phyloP scores from a whole-genome alignment of 805 yeast species.

The Saturnispora halmiae region DNA sequence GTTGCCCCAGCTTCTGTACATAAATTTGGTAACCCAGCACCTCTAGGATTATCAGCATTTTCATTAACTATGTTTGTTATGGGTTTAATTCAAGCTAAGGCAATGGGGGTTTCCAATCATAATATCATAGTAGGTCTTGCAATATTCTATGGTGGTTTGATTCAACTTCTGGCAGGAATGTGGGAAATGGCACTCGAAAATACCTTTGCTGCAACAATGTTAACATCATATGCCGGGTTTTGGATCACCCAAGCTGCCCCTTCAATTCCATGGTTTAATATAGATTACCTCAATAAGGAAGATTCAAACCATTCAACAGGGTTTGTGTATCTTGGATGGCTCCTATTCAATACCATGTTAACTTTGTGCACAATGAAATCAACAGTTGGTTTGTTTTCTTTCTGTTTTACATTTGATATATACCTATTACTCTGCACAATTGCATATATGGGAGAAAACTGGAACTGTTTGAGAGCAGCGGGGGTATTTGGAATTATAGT shows the following conservation, averaged over 20 bases:
- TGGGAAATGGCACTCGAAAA: constrained; percentile 67
- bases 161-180: constrained; percentile 64
- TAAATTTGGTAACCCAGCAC: constrained; percentile 66
- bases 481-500: constrained; percentile 56
- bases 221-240: constrained; percentile 58
- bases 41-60: constrained; percentile 64
- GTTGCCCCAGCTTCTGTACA: constrained; percentile 46
- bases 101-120: constrained; percentile 55
- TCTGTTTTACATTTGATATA: constrained; percentile 43
- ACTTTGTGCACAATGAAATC: constrained; percentile 49
- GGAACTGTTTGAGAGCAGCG: constrained; percentile 39
- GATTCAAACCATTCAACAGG: constrained; percentile 46
- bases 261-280: constrained; percentile 47
- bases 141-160: constrained; percentile 63
- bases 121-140: constrained; percentile 58
- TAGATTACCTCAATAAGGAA: constrained; percentile 37
- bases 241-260: constrained; percentile 71
- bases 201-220: constrained; percentile 63
- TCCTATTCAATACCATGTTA: constrained; percentile 51
- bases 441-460: constrained; percentile 40
- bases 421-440: constrained; percentile 46
- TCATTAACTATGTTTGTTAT: constrained; percentile 63
- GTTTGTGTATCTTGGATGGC: constrained; percentile 53
- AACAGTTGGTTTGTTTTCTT: constrained; percentile 40
- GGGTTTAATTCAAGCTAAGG: constrained; percentile 52